Conservation (phyloP, 2,329 filamentous ascomycete species). For the Cordyceps tenuipes region DNA sequence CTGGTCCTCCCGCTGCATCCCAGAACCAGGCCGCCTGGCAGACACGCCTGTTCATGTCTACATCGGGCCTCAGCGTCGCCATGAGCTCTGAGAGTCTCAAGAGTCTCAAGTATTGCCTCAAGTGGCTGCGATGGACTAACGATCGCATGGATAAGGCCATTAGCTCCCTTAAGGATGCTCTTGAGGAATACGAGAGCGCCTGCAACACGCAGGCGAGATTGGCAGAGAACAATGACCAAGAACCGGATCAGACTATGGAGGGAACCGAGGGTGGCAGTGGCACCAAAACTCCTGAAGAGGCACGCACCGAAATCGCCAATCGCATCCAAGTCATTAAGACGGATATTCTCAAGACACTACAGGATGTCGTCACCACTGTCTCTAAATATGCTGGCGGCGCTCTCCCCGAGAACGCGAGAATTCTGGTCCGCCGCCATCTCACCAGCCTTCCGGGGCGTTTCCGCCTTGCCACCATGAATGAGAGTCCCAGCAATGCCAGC, state of each 20-base stretch:
- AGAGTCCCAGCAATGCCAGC: conserved; percentile 22
- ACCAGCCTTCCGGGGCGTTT: conserved; percentile 79
- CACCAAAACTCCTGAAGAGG: conserved; percentile 20
- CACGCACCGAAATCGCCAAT: conserved; percentile 41
- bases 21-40: conserved; percentile 53
- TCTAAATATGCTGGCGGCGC: conserved; percentile 88
- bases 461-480: conserved; percentile 55
- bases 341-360: conserved; percentile 70
- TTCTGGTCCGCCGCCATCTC: conserved; percentile 75
- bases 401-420: conserved; percentile 77
- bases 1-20: conserved; percentile 20
- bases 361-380: conserved; percentile 74
- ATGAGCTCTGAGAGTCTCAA: conserved; percentile 83
- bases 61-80: conserved; percentile 81
- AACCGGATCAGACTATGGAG: conserved; percentile 20
- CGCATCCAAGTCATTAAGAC: conserved; percentile 59
- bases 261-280: conserved; percentile 12
- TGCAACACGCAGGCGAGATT: conserved; percentile 8
- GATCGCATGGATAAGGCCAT: conserved; percentile 71
- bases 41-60: conserved; percentile 78
- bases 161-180: conserved; percentile 59
- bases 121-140: conserved; percentile 74
- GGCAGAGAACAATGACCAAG: conserved; percentile 16
- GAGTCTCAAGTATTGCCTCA: conserved; percentile 76
- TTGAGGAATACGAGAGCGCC: conserved; percentile 70